These are phyloP conservation scores for Amylocarpus encephaloides DNA, from an alignment of 2,329 filamentous ascomycete species.

Conservation along the genomic window DNA sequence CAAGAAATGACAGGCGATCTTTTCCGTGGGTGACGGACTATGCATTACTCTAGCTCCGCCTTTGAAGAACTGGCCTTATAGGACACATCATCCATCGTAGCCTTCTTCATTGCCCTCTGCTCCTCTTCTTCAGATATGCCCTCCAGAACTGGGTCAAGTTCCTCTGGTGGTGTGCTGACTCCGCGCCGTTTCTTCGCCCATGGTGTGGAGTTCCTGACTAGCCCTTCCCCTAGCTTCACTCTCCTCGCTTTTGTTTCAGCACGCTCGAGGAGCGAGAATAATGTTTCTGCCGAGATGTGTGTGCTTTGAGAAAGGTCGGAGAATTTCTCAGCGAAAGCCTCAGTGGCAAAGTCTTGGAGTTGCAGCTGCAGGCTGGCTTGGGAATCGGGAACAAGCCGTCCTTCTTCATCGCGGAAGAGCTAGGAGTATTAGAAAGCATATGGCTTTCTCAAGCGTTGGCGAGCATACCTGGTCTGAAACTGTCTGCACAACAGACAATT, in stretches of 20 bases:
- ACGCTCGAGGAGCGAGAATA: slow-evolving; percentile 13
- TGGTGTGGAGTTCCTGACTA: slow-evolving; percentile 10
- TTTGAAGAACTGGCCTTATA: slow-evolving; percentile 17
- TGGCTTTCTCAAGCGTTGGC: background rate
- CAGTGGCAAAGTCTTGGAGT: slow-evolving; percentile 11
- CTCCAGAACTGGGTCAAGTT: slow-evolving; percentile 17
- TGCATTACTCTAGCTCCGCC: slow-evolving; percentile 8
- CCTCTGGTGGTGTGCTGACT: slow-evolving; percentile 18
- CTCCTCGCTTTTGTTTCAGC: slow-evolving; percentile 14
- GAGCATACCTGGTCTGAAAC: slow-evolving; percentile 14
- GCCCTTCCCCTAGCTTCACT: slow-evolving; percentile 13
- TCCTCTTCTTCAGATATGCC: slow-evolving; percentile 16
- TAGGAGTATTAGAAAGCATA: slow-evolving; percentile 10
- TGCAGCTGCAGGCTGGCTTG: slow-evolving; percentile 11
- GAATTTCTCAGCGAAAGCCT: slow-evolving; percentile 13
- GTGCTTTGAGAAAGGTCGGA: background rate
- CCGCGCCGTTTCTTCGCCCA: slow-evolving; percentile 17
- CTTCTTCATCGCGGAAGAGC: slow-evolving; percentile 15
- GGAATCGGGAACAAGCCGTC: slow-evolving; percentile 14
- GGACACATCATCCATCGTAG: slow-evolving; percentile 15
- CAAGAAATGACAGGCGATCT: background rate
- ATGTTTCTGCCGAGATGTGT: slow-evolving; percentile 13
- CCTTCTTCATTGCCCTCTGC: slow-evolving; percentile 16
- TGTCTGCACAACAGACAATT: slow-evolving; percentile 18
- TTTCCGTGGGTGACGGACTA: too few relatives aligned